Evolutionary conservation across 345 rosid genomes (phyloP).

Genomic region (Boechera stricta): DNA sequence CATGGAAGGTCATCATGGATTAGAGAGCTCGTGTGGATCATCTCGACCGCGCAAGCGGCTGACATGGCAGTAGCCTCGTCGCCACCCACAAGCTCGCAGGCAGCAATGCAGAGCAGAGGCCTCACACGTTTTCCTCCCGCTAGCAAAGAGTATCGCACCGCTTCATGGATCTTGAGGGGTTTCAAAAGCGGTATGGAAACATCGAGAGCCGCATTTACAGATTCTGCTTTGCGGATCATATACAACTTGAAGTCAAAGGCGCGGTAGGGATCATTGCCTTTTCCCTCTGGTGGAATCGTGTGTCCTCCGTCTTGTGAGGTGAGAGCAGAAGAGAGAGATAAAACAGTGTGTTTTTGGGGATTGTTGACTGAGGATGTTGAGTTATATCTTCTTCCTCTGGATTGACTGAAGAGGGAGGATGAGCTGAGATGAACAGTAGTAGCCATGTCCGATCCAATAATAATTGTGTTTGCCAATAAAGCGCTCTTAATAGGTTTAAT

Average conservation of each 20-base stretch:
- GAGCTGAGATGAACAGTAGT: slow-evolving; percentile 25
- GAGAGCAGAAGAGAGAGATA: slow-evolving; percentile 51
- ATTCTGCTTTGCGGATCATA: slow-evolving; percentile 62
- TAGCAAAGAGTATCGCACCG: slow-evolving; percentile 82
- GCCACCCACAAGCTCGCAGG: slow-evolving; percentile 84
- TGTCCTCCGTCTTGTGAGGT: slow-evolving; percentile 50
- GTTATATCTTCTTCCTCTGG: slow-evolving; percentile 46
- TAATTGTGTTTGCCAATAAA: too few relatives aligned
- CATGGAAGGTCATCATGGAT: slow-evolving; percentile 96
- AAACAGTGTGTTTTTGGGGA: slow-evolving; percentile 27
- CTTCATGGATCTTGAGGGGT: slow-evolving; percentile 75
- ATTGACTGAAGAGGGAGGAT: slow-evolving; percentile 16
- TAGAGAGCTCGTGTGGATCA: slow-evolving; percentile 90
- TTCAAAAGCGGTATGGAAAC: slow-evolving; percentile 57
- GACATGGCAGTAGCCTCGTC: slow-evolving; percentile 72
- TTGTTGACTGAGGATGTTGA: slow-evolving; percentile 27
- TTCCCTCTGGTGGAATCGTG: slow-evolving; percentile 44
- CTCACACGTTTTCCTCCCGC: slow-evolving; percentile 90
- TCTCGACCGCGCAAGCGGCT: slow-evolving; percentile 85
- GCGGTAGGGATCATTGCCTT: slow-evolving; percentile 24
- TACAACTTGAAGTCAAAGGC: slow-evolving; percentile 74
- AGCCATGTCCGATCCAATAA: slow-evolving; percentile 7
- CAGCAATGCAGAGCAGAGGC: slow-evolving; percentile 79
- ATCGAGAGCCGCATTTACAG: slow-evolving; percentile 67
- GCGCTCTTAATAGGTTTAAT: too few relatives aligned